Conservation (phyloP, 1,139 yeast species). For the Lizanozyma gosingica region DNA sequence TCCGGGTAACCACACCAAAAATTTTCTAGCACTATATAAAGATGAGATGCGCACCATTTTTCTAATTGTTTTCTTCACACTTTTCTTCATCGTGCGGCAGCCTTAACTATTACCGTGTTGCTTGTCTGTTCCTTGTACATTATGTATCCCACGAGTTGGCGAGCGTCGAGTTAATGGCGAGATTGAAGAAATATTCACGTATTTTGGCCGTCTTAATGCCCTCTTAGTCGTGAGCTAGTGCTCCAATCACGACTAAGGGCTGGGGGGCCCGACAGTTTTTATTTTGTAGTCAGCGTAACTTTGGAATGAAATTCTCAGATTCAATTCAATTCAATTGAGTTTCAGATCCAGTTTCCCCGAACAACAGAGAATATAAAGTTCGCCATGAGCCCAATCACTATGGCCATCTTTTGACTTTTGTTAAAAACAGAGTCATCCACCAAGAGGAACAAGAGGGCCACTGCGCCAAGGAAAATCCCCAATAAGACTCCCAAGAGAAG, state of each 20-base stretch:
- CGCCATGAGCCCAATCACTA: conserved; percentile 51
- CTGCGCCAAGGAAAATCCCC: conserved; percentile 58
- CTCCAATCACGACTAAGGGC: neutral
- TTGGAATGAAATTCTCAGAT: no score
- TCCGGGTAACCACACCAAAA: neutral
- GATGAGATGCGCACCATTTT: neutral
- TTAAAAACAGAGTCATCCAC: conserved; percentile 50
- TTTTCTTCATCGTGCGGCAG: neutral
- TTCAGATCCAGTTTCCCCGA: conserved; percentile 11
- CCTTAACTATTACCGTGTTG: neutral
- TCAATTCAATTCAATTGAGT: neutral
- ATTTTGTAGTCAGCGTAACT: no score
- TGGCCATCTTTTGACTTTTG: conserved; percentile 52
- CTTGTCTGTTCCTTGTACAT: neutral
- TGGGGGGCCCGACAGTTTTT: neutral
- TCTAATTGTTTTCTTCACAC: neutral
- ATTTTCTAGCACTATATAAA: neutral
- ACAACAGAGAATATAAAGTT: conserved; percentile 51
- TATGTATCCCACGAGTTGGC: neutral
- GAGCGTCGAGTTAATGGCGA: neutral
- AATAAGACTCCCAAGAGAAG: conserved; percentile 52
- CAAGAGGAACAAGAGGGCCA: conserved; percentile 47
- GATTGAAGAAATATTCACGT: neutral
- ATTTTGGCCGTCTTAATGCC: neutral
- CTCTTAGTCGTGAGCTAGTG: neutral